phyloP scores from a whole-genome alignment of 768 basidiomycete genomes.

The Lactifluus subvellereus region DNA sequence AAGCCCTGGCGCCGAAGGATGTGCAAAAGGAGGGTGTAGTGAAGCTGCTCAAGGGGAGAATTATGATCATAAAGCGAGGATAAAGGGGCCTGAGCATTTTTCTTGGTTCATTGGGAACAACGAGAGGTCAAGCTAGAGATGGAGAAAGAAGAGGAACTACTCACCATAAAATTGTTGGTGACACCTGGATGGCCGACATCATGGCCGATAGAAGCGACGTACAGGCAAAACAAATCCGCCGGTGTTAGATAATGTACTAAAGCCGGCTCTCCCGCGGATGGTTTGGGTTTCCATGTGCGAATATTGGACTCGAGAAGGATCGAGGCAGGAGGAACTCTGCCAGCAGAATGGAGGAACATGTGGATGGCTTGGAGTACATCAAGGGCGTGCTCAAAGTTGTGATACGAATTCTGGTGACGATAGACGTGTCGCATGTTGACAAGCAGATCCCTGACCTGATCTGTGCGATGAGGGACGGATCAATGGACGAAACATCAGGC shows the following conservation, averaged over 20 bases:
- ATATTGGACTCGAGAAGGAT: conserved; percentile 48
- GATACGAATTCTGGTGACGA: conserved; percentile 87
- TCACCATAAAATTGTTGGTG: conserved; percentile 89
- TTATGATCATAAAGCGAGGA: conserved; percentile 84
- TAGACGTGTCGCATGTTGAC: conserved; percentile 89
- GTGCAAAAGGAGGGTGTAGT: conserved; percentile 72
- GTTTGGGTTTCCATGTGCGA: conserved; percentile 36
- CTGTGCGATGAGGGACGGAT: conserved; percentile 34
- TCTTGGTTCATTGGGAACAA: conserved; percentile 41
- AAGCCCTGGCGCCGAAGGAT: conserved; percentile 79
- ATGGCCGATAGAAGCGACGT: conserved; percentile 92
- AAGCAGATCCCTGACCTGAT: conserved; percentile 70
- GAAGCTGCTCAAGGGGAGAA: conserved; percentile 90
- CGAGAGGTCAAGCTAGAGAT: not conserved
- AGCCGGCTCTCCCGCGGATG: conserved; percentile 26
- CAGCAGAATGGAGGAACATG: conserved; percentile 72
- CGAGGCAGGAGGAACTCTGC: conserved; percentile 72
- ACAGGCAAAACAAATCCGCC: conserved; percentile 77
- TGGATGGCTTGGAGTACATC: conserved; percentile 95
- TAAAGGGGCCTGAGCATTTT: conserved; percentile 89
- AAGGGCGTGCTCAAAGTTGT: conserved; percentile 95
- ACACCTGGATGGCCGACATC: conserved; percentile 97
- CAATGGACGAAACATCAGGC: not conserved
- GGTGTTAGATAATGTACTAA: conserved; percentile 40
- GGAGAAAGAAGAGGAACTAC: conserved; percentile 27